These are phyloP conservation scores for Angophora floribunda DNA, from an alignment of 345 rosid genomes.

Conservation along the genomic window DNA sequence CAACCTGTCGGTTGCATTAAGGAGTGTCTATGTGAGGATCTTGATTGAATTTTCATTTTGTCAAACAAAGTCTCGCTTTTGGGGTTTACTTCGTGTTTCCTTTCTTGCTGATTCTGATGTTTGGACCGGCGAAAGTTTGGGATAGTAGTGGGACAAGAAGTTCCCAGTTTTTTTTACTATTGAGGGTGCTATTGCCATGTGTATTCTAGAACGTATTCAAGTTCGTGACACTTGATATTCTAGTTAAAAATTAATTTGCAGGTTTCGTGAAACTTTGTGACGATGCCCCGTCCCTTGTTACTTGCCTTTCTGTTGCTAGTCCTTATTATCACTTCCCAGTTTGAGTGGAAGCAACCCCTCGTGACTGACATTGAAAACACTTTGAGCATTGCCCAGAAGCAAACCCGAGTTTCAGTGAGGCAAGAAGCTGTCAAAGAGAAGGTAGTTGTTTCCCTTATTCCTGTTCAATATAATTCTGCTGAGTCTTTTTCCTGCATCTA, in stretches of 20 bases:
- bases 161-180: background rate
- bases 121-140: background rate
- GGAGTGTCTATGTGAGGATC: background rate
- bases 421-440: slow-evolving; percentile 83
- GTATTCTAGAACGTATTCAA: background rate
- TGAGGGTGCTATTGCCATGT: background rate
- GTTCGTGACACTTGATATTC: background rate
- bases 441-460: slow-evolving; percentile 20
- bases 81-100: background rate
- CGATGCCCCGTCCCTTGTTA: slow-evolving; percentile 73
- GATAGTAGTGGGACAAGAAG: background rate
- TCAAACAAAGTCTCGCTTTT: background rate
- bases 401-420: slow-evolving; percentile 35
- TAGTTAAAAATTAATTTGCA: background rate
- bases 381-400: slow-evolving; percentile 44
- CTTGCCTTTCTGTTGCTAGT: slow-evolving; percentile 64
- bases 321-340: slow-evolving; percentile 78
- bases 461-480: background rate
- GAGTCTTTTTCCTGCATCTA: background rate
- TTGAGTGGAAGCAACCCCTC: slow-evolving; percentile 90
- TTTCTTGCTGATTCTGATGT: background rate
- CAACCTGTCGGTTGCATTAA: background rate
- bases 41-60: background rate
- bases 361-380: slow-evolving; percentile 47
- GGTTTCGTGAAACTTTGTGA: slow-evolving; percentile 6